These are phyloP conservation scores for Arthrobotrys sphaeroides DNA, from an alignment of 2,329 filamentous ascomycete species.

Conservation along the genomic window DNA sequence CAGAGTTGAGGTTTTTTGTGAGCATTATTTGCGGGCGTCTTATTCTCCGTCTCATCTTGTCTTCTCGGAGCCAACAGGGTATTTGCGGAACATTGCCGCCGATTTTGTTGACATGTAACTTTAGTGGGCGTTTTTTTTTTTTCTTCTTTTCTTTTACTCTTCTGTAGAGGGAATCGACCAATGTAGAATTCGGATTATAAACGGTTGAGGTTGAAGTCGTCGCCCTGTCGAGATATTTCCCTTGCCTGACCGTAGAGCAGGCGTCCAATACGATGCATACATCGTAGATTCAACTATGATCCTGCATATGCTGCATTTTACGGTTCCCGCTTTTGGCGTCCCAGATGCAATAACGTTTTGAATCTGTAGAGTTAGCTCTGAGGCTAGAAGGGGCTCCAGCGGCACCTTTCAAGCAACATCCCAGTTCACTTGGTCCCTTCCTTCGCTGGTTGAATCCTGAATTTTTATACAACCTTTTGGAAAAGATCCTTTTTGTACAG, in stretches of 20 bases:
- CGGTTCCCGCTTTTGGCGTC: background rate
- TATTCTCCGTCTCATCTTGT: background rate
- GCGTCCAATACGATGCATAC: conserved; percentile 1
- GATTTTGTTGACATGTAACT: conserved; percentile 22
- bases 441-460: background rate
- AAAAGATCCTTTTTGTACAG: background rate
- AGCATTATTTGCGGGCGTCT: conserved; percentile 38
- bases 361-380: background rate
- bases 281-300: background rate
- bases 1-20: conserved; percentile 17
- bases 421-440: conserved; percentile 8
- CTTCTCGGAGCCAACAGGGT: background rate
- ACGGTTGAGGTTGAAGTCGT: conserved; percentile 4
- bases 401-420: conserved; percentile 44
- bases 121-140: conserved; percentile 27
- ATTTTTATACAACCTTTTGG: background rate
- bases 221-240: background rate
- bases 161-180: conserved; percentile 20
- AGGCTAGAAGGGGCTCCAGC: conserved; percentile 4
- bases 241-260: background rate
- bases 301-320: background rate
- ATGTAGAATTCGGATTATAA: conserved; percentile 41
- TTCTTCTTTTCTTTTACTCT: too few species aligned
- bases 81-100: background rate
- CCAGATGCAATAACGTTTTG: background rate